These are phyloP conservation scores for Phytophthora parvispora DNA, from an alignment of 352 stramenopile genomes.

Conservation along the genomic window DNA sequence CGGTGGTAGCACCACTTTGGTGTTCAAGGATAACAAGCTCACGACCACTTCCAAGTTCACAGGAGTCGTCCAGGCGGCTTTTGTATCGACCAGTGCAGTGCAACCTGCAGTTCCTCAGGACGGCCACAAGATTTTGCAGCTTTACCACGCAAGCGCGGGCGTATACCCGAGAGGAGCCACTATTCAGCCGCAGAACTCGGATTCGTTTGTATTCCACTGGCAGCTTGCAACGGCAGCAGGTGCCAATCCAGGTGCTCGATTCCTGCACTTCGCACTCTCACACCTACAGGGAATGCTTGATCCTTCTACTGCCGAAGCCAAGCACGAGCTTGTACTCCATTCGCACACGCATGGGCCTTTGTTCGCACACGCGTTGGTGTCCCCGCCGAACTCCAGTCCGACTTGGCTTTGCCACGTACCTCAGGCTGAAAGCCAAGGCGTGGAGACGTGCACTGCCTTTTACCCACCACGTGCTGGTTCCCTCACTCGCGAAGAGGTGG, in stretches of 20 bases:
- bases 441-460: conserved; percentile 63
- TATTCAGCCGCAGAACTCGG: conserved; percentile 30
- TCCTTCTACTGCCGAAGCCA: conserved; percentile 39
- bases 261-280: conserved; percentile 77
- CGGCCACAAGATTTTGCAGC: conserved; percentile 55
- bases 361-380: conserved; percentile 59
- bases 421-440: conserved; percentile 38
- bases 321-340: conserved; percentile 67
- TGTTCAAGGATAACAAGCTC: conserved; percentile 66
- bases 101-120: conserved; percentile 21
- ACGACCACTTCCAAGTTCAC: conserved; percentile 60
- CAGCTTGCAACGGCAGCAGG: conserved; percentile 39
- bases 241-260: conserved; percentile 36
- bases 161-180: conserved; percentile 48
- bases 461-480: conserved; percentile 46
- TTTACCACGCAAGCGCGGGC: conserved; percentile 70
- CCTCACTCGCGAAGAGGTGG: conserved; percentile 45
- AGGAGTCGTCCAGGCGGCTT: conserved; percentile 75
- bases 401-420: conserved; percentile 69
- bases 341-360: conserved; percentile 81
- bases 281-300: conserved; percentile 74
- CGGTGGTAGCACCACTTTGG: conserved; percentile 25
- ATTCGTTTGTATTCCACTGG: conserved; percentile 77
- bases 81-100: conserved; percentile 56
- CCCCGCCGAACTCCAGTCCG: conserved; percentile 9